phyloP scores from a whole-genome alignment of 2,329 filamentous ascomycete genomes.

The Pyrenophora graminea region DNA sequence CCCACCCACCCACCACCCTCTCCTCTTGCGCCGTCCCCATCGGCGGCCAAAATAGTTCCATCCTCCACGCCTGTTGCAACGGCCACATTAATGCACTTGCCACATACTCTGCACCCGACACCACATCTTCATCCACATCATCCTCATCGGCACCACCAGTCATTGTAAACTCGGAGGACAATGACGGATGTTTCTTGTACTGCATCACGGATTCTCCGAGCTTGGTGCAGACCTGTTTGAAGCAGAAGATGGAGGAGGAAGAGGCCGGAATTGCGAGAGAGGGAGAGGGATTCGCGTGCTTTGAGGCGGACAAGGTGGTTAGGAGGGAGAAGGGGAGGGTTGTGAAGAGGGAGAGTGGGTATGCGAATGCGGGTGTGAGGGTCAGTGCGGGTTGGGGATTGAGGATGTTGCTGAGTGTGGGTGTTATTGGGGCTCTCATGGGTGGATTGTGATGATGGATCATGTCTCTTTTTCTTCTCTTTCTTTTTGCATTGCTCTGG shows the following conservation, averaged over 20 bases:
- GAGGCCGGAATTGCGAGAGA: conserved; percentile 1
- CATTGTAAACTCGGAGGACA: conserved; percentile 14
- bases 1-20: conserved; percentile 27
- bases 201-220: conserved; percentile 26
- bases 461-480: too few relatives aligned
- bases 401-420: conserved; percentile 15
- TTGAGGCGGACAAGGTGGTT: conserved; percentile 13
- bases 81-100: conserved; percentile 34
- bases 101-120: conserved; percentile 23
- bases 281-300: conserved; percentile 16
- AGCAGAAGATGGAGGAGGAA: conserved; percentile 18
- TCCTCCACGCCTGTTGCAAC: conserved; percentile 39
- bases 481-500: too few relatives aligned
- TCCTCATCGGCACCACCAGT: conserved; percentile 8
- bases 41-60: conserved; percentile 33
- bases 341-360: conserved; percentile 5
- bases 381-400: conserved; percentile 3
- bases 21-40: conserved; percentile 33
- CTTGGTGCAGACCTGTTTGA: conserved; percentile 17
- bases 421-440: conserved; percentile 13
- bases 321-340: conserved; percentile 9
- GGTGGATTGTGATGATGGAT: not conserved
- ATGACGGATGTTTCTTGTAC: conserved; percentile 31
- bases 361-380: conserved; percentile 11
- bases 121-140: not conserved